Conservation (phyloP, 2,329 filamentous ascomycete species). For the Dothistroma pini region DNA sequence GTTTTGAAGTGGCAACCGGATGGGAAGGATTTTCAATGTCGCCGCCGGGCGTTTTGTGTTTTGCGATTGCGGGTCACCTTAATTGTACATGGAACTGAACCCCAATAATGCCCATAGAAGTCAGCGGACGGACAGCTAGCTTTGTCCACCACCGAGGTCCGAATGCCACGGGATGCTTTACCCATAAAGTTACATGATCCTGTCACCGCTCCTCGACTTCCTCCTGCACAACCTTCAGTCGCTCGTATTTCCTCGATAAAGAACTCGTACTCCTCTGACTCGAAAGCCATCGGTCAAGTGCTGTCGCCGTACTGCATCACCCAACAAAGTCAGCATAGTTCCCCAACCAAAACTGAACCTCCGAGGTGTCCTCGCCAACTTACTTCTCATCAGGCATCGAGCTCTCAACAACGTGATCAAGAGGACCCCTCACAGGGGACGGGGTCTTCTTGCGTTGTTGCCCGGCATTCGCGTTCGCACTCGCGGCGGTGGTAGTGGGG, state of each 20-base stretch:
- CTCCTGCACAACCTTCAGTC: constrained; percentile 29
- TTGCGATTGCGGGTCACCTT: neutral
- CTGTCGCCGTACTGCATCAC: constrained; percentile 21
- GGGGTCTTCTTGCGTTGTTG: constrained; percentile 5
- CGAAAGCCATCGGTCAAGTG: constrained; percentile 28
- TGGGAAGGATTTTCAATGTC: no score
- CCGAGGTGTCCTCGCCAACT: constrained; percentile 12
- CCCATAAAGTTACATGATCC: constrained; percentile 4
- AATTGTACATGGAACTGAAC: neutral
- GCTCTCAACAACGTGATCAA: constrained; percentile 26
- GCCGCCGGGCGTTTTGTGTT: neutral
- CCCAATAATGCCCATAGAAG: neutral
- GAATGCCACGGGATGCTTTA: neutral
- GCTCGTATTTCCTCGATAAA: constrained; percentile 19
- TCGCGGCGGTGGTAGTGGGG: constrained; percentile 3
- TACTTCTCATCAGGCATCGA: constrained; percentile 29
- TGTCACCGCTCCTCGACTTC: constrained; percentile 17
- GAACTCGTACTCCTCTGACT: constrained; percentile 25
- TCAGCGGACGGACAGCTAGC: neutral
- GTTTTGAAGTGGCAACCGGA: neutral
- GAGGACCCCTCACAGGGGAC: constrained; percentile 12
- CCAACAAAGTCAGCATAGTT: constrained; percentile 6
- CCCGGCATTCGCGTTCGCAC: neutral
- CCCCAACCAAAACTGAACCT: neutral
- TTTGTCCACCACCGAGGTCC: neutral